phyloP scores from a whole-genome alignment of 805 yeast genomes.

The Candida cerambycidarum region DNA sequence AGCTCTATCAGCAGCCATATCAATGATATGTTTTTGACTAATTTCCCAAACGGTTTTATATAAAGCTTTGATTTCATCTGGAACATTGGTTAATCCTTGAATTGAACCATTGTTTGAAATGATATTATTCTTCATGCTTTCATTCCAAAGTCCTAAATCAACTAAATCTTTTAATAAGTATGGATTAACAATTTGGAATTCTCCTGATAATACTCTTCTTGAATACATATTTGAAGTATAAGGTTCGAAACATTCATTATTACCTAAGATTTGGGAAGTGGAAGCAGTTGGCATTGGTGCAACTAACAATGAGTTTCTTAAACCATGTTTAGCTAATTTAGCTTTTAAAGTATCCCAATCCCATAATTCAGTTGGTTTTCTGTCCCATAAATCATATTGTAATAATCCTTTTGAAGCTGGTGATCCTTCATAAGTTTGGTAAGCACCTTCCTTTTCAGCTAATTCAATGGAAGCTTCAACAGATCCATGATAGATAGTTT shows the following conservation, averaged over 20 bases:
- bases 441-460: slow-evolving; percentile 51
- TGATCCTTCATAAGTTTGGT: slow-evolving; percentile 52
- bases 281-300: slow-evolving; percentile 73
- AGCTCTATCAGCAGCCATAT: slow-evolving; percentile 72
- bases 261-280: slow-evolving; percentile 61
- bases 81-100: slow-evolving; percentile 54
- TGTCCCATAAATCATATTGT: slow-evolving; percentile 59
- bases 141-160: slow-evolving; percentile 59
- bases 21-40: slow-evolving; percentile 57
- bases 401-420: slow-evolving; percentile 59
- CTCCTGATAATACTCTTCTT: slow-evolving; percentile 63
- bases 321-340: slow-evolving; percentile 48
- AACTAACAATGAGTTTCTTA: slow-evolving; percentile 58
- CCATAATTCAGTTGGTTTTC: slow-evolving; percentile 58
- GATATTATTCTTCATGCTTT: slow-evolving; percentile 55
- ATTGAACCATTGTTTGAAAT: slow-evolving; percentile 59
- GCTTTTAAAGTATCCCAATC: slow-evolving; percentile 59
- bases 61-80: slow-evolving; percentile 52
- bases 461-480: slow-evolving; percentile 57
- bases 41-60: slow-evolving; percentile 66
- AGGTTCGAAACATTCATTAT: slow-evolving; percentile 64
- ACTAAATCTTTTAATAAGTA: slow-evolving; percentile 57
- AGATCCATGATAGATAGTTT: slow-evolving; percentile 61
- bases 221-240: slow-evolving; percentile 62
- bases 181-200: slow-evolving; percentile 63